Evolutionary conservation across 1,284 basidiomycete genomes (phyloP).

Genomic region (Marasmius fiardii): DNA sequence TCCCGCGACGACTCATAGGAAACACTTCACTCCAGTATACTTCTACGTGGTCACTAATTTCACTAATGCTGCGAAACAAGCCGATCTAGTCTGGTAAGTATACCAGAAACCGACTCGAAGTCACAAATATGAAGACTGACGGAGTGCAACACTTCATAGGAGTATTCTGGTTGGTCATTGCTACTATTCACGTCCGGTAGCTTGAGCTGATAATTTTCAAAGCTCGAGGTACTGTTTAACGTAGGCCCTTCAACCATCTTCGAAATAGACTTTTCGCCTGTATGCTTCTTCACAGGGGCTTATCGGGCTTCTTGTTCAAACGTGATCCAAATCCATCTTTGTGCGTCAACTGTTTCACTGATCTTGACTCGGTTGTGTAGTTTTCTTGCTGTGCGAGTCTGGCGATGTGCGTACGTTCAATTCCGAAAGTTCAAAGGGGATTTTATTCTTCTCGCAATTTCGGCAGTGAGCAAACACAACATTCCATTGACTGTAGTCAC

Average conservation of each 20-base stretch:
- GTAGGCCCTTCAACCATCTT: slow-evolving; percentile 24
- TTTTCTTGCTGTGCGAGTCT: slow-evolving; percentile 51
- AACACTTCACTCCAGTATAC: slow-evolving; percentile 35
- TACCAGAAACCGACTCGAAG: too few species aligned
- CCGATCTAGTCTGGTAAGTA: slow-evolving; percentile 42
- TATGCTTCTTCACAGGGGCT: slow-evolving; percentile 34
- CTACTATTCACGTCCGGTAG: not conserved
- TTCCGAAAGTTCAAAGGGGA: not conserved
- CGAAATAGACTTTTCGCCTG: not conserved
- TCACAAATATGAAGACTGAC: not conserved
- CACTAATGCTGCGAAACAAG: slow-evolving; percentile 35
- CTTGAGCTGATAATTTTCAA: not conserved
- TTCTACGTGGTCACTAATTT: slow-evolving; percentile 50
- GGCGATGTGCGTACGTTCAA: slow-evolving; percentile 37
- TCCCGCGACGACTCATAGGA: not conserved
- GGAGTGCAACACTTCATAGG: slow-evolving; percentile 26
- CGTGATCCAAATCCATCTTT: slow-evolving; percentile 24
- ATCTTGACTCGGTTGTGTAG: slow-evolving; percentile 28
- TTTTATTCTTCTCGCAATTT: not conserved
- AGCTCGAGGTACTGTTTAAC: slow-evolving; percentile 55
- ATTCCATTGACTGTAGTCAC: slow-evolving; percentile 34
- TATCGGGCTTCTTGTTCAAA: slow-evolving; percentile 51
- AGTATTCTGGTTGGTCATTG: slow-evolving; percentile 38
- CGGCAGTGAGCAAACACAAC: slow-evolving; percentile 45
- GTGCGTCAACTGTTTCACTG: not conserved